Evolutionary conservation across 106 monocot species (phyloP).

Genomic region (Apostasia ramifera): DNA sequence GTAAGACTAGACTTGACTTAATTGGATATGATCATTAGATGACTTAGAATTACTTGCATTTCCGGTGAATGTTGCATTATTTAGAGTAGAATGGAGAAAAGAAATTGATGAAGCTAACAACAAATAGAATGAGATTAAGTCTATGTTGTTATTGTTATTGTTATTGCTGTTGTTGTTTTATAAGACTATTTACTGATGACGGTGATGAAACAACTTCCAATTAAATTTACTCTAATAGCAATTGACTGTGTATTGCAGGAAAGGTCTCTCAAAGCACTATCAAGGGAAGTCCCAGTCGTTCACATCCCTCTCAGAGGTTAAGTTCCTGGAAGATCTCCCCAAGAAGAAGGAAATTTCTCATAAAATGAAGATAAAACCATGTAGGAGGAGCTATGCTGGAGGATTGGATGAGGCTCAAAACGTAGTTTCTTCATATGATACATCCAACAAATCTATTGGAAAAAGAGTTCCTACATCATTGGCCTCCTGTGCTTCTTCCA

Average conservation of each 20-base stretch:
- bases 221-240: too few species aligned
- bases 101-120: too few species aligned
- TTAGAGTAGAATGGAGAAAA: too few species aligned
- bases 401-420: not conserved
- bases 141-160: too few species aligned
- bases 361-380: slow-evolving; percentile 15
- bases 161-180: too few species aligned
- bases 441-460: not conserved
- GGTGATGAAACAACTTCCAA: too few species aligned
- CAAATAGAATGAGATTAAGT: too few species aligned
- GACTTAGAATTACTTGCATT: too few species aligned
- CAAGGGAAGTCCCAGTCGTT: slow-evolving; percentile 41
- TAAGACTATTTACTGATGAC: too few species aligned
- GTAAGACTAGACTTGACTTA: too few species aligned
- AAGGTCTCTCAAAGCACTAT: slow-evolving; percentile 34
- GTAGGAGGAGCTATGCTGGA: slow-evolving; percentile 21
- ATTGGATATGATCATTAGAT: too few species aligned
- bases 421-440: not conserved
- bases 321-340: slow-evolving; percentile 23
- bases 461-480: not conserved
- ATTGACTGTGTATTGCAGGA: slow-evolving; percentile 8
- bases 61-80: too few species aligned
- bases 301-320: slow-evolving; percentile 23
- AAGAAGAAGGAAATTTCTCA: slow-evolving; percentile 24
- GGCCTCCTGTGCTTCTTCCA: slow-evolving; percentile 7